Evolutionary conservation across 495 filamentous ascomycete genomes (phyloP).

Genomic region (Paragyromitra xinjiangensis): DNA sequence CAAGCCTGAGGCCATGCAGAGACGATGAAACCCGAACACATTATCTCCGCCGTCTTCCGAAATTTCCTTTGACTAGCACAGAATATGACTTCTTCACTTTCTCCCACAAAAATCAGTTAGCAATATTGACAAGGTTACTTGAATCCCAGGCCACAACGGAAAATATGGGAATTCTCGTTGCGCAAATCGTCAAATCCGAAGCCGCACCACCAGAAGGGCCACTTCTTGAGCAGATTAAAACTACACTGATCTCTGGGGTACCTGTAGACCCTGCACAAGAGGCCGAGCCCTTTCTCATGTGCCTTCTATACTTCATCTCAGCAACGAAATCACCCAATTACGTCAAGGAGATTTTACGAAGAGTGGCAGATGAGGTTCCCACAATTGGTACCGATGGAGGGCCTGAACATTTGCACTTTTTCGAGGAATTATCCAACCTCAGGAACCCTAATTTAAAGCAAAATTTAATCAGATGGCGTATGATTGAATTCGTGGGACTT

Average conservation of each 20-base stretch:
- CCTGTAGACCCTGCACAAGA: slow-evolving; percentile 67
- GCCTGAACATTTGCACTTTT: slow-evolving; percentile 69
- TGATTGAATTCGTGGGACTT: slow-evolving; percentile 66
- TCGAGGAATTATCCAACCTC: slow-evolving; percentile 61
- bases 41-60: slow-evolving; percentile 33
- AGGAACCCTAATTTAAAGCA: slow-evolving; percentile 61
- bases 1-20: slow-evolving; percentile 45
- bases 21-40: slow-evolving; percentile 45
- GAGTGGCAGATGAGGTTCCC: slow-evolving; percentile 66
- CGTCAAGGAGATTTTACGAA: slow-evolving; percentile 62
- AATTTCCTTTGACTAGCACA: slow-evolving; percentile 58
- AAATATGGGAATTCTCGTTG: slow-evolving; percentile 58
- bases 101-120: slow-evolving; percentile 58
- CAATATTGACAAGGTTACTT: slow-evolving; percentile 56
- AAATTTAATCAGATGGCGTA: slow-evolving; percentile 60
- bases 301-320: slow-evolving; percentile 64
- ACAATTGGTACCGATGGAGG: slow-evolving; percentile 68
- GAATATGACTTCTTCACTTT: slow-evolving; percentile 60
- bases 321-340: slow-evolving; percentile 59
- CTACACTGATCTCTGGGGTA: slow-evolving; percentile 65
- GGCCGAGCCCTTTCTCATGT: slow-evolving; percentile 66
- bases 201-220: slow-evolving; percentile 58
- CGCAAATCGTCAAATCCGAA: slow-evolving; percentile 62
- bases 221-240: slow-evolving; percentile 61
- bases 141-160: slow-evolving; percentile 53